These are phyloP conservation scores for Kluyveromyces sp. DNA, from an alignment of 1,139 yeast species.

Conservation along the genomic window DNA sequence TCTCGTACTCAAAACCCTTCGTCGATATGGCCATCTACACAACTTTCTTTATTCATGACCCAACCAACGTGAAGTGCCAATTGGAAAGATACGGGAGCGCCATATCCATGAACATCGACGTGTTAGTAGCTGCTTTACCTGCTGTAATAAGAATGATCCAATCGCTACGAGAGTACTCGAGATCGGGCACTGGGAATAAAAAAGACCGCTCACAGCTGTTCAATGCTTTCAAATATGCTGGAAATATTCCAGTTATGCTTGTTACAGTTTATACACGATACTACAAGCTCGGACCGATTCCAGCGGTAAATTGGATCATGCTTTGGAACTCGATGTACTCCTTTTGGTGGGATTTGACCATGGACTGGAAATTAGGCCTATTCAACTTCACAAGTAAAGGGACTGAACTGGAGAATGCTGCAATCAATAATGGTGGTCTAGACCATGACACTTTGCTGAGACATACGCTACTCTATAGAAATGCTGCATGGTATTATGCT, in stretches of 20 bases:
- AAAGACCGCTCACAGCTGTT: conserved; percentile 50
- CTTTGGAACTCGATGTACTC: conserved; percentile 64
- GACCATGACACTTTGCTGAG: conserved; percentile 21
- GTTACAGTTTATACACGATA: conserved; percentile 29
- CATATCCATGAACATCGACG: conserved; percentile 17
- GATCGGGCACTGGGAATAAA: conserved; percentile 31
- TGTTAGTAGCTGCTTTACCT: conserved; percentile 50
- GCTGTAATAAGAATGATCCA: conserved; percentile 68
- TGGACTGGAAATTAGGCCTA: conserved; percentile 81
- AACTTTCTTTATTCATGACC: conserved; percentile 33
- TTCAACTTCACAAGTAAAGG: conserved; percentile 31
- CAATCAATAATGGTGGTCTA: neutral
- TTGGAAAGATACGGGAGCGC: conserved; percentile 5
- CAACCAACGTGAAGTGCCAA: conserved; percentile 7
- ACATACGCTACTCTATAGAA: conserved; percentile 17
- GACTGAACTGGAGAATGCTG: neutral
- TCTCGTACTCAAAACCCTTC: conserved; percentile 69
- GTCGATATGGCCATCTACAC: conserved; percentile 54
- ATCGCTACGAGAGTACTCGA: conserved; percentile 61
- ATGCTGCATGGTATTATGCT: conserved; percentile 41
- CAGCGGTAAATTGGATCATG: conserved; percentile 18
- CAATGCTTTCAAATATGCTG: conserved; percentile 67
- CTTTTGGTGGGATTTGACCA: conserved; percentile 78
- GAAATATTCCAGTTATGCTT: conserved; percentile 58
- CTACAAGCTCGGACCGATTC: conserved; percentile 14